Percentiles rank a stretch among this genome's conserved stretches.
These are phyloP conservation scores for Pulveroboletus sp. DNA, from an alignment of 1,284 basidiomycete genomes.

Conservation along the genomic window DNA sequence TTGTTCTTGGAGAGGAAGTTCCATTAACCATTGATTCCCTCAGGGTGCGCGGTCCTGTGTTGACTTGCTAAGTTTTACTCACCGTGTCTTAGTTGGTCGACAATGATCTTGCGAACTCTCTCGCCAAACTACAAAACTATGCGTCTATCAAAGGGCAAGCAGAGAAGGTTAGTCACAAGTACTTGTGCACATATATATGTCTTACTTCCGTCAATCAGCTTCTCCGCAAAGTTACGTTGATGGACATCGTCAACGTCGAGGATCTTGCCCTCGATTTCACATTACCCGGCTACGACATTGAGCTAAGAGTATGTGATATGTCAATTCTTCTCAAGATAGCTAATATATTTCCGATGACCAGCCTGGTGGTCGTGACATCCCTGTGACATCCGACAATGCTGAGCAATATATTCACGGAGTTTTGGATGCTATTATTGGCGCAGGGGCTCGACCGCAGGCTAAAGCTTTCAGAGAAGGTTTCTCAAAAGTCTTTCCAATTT, in stretches of 20 bases:
- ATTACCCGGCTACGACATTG: constrained; percentile 91
- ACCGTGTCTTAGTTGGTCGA: constrained; percentile 67
- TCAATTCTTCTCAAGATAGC: neutral
- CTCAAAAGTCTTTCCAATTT: constrained; percentile 91
- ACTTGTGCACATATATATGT: constrained; percentile 3
- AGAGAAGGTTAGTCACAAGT: constrained; percentile 47
- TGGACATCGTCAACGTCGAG: constrained; percentile 69
- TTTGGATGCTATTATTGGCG: constrained; percentile 77
- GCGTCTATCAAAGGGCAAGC: constrained; percentile 40
- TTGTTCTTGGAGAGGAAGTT: constrained; percentile 82
- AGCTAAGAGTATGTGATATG: constrained; percentile 63
- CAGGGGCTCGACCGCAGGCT: constrained; percentile 70
- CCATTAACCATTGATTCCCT: constrained; percentile 81
- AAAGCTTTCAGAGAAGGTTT: constrained; percentile 89
- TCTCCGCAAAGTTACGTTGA: constrained; percentile 51
- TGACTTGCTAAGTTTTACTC: constrained; percentile 6
- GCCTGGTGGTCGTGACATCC: constrained; percentile 74
- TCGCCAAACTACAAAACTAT: constrained; percentile 73
- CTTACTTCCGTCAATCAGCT: constrained; percentile 34
- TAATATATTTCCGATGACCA: constrained; percentile 28
- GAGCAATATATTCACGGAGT: constrained; percentile 85
- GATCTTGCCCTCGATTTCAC: constrained; percentile 95
- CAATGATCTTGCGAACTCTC: constrained; percentile 77
- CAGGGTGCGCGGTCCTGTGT: constrained; percentile 46
- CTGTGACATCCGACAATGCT: constrained; percentile 84